phyloP scores from a whole-genome alignment of 2,329 filamentous ascomycete genomes.

The Colletotrichum tropicale region DNA sequence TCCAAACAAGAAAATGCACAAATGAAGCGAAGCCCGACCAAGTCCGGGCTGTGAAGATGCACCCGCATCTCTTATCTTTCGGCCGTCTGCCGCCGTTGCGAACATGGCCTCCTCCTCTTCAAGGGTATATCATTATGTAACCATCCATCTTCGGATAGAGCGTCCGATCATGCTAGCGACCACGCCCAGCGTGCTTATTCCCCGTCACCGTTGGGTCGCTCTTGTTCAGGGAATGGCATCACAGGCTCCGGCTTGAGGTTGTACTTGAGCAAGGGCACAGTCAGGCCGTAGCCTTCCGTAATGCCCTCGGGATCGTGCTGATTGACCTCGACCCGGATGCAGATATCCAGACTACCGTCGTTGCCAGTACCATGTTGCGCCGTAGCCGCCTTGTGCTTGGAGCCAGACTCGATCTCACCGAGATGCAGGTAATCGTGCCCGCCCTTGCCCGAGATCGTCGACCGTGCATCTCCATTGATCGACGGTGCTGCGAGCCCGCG shows the following conservation, averaged over 20 bases:
- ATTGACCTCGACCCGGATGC: conserved; percentile 85
- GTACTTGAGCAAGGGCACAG: conserved; percentile 74
- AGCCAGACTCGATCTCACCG: conserved; percentile 81
- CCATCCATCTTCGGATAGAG: background rate
- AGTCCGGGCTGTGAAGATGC: background rate
- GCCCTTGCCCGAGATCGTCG: conserved; percentile 54
- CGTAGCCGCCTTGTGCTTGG: conserved; percentile 75
- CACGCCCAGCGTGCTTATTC: background rate
- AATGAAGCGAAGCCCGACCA: background rate
- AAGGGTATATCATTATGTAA: conserved; percentile 17
- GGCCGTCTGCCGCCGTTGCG: background rate
- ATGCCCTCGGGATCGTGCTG: conserved; percentile 81
- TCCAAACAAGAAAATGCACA: background rate
- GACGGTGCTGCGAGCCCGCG: conserved; percentile 31
- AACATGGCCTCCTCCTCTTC: background rate
- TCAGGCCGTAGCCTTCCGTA: conserved; percentile 83
- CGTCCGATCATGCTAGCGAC: background rate
- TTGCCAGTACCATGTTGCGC: conserved; percentile 56
- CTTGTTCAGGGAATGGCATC: conserved; percentile 16
- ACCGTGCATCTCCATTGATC: conserved; percentile 24
- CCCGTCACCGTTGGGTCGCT: background rate
- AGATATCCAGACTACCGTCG: conserved; percentile 76
- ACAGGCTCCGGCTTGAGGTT: conserved; percentile 26
- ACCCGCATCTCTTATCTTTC: background rate
- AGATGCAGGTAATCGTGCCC: conserved; percentile 74